These are phyloP conservation scores for Clavulina sp. DNA, from an alignment of 768 basidiomycete genomes.

Conservation along the genomic window DNA sequence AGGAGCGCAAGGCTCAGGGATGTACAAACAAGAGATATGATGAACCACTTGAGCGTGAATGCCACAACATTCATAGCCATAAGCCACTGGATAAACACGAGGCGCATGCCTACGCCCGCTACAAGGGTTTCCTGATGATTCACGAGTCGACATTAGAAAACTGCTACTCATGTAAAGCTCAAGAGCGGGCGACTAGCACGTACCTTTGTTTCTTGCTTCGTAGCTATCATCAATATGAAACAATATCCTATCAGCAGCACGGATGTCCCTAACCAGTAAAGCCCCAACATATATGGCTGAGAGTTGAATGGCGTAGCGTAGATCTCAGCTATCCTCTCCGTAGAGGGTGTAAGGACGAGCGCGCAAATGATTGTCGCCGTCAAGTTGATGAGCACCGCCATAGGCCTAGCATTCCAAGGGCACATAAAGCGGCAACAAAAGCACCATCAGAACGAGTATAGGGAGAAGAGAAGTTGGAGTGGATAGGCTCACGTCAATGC, in stretches of 20 bases:
- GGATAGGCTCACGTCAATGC: neutral
- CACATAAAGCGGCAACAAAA: conserved; percentile 73
- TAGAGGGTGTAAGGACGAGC: conserved; percentile 44
- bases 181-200: conserved; percentile 7
- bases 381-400: conserved; percentile 56
- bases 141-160: neutral
- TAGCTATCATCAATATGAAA: conserved; percentile 49
- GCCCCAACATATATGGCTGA: conserved; percentile 32
- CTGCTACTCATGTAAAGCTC: neutral
- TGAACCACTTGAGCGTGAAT: neutral
- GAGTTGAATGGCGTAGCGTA: conserved; percentile 64
- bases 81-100: conserved; percentile 63
- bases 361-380: conserved; percentile 54
- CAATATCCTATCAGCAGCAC: conserved; percentile 69
- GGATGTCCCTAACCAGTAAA: conserved; percentile 45
- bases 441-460: conserved; percentile 45
- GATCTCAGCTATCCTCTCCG: conserved; percentile 37
- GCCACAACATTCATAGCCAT: conserved; percentile 22
- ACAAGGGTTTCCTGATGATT: conserved; percentile 37
- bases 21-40: neutral
- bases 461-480: conserved; percentile 3
- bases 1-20: conserved; percentile 23
- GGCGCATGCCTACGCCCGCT: conserved; percentile 61
- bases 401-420: too few relatives aligned
- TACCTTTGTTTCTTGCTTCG: conserved; percentile 69